phyloP scores from a whole-genome alignment of 106 monocot species.

The Cymbidium sinense region DNA sequence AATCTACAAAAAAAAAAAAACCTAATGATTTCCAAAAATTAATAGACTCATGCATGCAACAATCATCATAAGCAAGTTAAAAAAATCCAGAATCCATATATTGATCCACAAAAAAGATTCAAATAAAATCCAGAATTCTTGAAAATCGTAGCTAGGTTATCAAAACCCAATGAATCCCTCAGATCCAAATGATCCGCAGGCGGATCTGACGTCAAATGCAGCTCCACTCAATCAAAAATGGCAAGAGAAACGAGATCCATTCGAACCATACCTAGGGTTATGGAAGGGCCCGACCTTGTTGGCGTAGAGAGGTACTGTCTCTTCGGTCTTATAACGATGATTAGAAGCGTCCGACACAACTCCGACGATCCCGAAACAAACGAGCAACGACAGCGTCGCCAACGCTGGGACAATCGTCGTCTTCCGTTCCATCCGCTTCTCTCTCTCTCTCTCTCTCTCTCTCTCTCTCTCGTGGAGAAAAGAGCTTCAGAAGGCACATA shows the following conservation, averaged over 20 bases:
- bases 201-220: background rate
- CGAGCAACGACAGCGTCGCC: background rate
- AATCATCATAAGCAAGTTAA: background rate
- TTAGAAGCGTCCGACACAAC: slow-evolving; percentile 37
- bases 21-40: background rate
- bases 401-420: background rate
- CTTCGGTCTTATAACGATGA: slow-evolving; percentile 50
- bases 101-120: background rate
- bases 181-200: background rate
- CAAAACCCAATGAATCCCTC: background rate
- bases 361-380: slow-evolving; percentile 8
- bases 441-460: background rate
- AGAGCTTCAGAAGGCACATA: background rate
- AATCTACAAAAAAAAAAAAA: background rate
- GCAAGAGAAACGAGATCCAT: background rate
- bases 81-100: background rate
- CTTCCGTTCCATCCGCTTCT: slow-evolving; percentile 2
- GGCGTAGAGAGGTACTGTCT: slow-evolving; percentile 54
- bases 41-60: background rate
- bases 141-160: background rate
- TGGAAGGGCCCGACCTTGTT: slow-evolving; percentile 72
- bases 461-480: too few relatives aligned
- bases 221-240: background rate
- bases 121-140: background rate
- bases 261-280: slow-evolving; percentile 39